A percentile compares a stretch with the other conserved stretches of the same genome.
Evolutionary conservation across 2,329 filamentous ascomycete genomes (phyloP).

Genomic region (Trichoderma atroviride): DNA sequence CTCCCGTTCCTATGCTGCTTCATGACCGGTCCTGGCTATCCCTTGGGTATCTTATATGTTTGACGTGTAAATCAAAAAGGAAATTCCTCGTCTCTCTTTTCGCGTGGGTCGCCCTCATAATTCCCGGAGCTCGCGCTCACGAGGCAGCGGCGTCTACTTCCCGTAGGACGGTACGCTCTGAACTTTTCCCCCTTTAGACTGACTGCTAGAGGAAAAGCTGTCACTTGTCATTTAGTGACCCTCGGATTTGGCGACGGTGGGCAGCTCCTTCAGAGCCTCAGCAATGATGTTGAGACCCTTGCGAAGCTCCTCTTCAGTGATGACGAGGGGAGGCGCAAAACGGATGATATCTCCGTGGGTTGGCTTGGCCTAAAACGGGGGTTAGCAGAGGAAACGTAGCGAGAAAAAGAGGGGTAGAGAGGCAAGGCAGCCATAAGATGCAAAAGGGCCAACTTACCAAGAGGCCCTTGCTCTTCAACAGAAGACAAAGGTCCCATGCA

Average conservation of each 20-base stretch:
- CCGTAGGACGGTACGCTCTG: conserved; percentile 24
- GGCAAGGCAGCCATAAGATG: background rate
- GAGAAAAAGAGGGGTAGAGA: conserved; percentile 2
- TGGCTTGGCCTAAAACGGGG: conserved; percentile 76
- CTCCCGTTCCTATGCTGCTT: conserved; percentile 27
- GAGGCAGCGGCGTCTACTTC: conserved; percentile 28
- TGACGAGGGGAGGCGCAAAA: conserved; percentile 93
- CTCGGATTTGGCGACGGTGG: conserved; percentile 51
- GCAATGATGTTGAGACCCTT: conserved; percentile 78
- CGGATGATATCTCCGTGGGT: conserved; percentile 99
- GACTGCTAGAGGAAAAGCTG: background rate
- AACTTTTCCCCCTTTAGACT: background rate
- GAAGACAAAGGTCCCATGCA: conserved; percentile 94
- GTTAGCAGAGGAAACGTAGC: background rate
- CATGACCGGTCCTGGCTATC: conserved; percentile 29
- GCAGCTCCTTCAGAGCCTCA: conserved; percentile 80
- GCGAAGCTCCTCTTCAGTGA: conserved; percentile 83
- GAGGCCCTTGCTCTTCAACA: conserved; percentile 93
- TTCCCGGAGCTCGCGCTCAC: conserved; percentile 34
- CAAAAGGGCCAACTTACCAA: conserved; percentile 63
- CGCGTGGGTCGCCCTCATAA: conserved; percentile 23
- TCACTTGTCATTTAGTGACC: conserved; percentile 39
- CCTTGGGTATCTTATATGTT: conserved; percentile 28
- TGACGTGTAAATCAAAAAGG: conserved; percentile 25
- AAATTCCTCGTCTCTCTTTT: conserved; percentile 29